Evolutionary conservation across 441 rosid genomes (phyloP).

Genomic region (Croton laevigatus): DNA sequence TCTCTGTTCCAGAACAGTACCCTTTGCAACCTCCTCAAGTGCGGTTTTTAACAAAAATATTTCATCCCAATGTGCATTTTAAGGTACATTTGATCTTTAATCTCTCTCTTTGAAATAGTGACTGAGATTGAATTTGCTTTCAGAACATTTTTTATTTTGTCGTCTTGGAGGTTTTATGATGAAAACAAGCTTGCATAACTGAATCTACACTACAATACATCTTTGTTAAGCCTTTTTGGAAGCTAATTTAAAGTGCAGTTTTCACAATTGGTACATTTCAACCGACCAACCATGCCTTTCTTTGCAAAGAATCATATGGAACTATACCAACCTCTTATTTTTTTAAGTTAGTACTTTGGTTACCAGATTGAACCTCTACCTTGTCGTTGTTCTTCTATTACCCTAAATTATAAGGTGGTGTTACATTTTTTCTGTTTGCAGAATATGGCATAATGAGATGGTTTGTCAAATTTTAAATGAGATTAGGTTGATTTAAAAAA

Average conservation of each 20-base stretch:
- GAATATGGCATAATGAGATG: not conserved
- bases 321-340: not conserved
- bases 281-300: too few species aligned
- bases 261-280: too few species aligned
- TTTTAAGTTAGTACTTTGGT: too few species aligned
- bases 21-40: constrained; percentile 99
- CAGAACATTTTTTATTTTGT: too few species aligned
- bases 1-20: constrained; percentile 95
- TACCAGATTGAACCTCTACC: not conserved
- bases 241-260: too few species aligned
- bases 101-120: not conserved
- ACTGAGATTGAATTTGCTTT: too few species aligned
- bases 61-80: constrained; percentile 97
- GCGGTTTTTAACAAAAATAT: constrained; percentile 92
- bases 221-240: too few species aligned
- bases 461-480: not conserved
- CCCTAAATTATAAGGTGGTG: not conserved
- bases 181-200: too few species aligned
- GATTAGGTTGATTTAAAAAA: too few species aligned
- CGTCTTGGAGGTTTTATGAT: too few species aligned
- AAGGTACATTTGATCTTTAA: constrained; percentile 45
- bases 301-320: not conserved
- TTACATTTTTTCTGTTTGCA: not conserved
- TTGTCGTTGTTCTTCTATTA: not conserved
- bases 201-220: too few species aligned